Conservation (phyloP, 306 rosid species). For the Urtica urens region DNA sequence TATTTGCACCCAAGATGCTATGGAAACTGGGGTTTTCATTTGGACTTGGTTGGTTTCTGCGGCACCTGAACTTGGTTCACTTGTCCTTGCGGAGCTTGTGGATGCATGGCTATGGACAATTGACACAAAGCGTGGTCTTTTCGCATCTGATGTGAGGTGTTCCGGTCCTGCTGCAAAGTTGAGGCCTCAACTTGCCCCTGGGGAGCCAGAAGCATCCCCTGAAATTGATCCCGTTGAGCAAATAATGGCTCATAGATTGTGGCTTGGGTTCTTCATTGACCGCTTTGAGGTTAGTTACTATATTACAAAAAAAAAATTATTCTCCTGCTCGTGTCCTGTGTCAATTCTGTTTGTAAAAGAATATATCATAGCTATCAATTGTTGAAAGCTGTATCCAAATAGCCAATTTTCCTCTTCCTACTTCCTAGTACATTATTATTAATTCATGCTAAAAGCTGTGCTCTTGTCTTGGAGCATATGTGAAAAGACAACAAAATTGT, state of each 20-base stretch:
- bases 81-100: slow-evolving; percentile 94
- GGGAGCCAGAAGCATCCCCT: slow-evolving; percentile 77
- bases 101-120: slow-evolving; percentile 99
- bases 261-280: slow-evolving; percentile 97
- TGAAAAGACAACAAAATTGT: too few species aligned
- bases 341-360: too few species aligned
- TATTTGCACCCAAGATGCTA: slow-evolving; percentile 78
- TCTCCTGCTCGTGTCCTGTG: too few species aligned
- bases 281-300: slow-evolving; percentile 77
- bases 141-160: slow-evolving; percentile 64
- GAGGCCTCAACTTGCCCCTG: slow-evolving; percentile 83
- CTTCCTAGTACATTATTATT: too few species aligned
- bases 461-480: too few species aligned
- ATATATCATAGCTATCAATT: too few species aligned
- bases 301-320: too few species aligned
- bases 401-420: too few species aligned
- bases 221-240: slow-evolving; percentile 70
- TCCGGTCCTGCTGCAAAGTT: slow-evolving; percentile 89
- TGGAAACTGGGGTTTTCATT: slow-evolving; percentile 92
- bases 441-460: too few species aligned
- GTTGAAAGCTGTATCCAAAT: too few species aligned
- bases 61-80: slow-evolving; percentile 88
- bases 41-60: slow-evolving; percentile 99
- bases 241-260: slow-evolving; percentile 83
- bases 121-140: slow-evolving; percentile 87